Percentiles rank a stretch among this genome's conserved stretches.
Evolutionary conservation across 768 basidiomycete genomes (phyloP).

Genomic region (Trametes coccinea): DNA sequence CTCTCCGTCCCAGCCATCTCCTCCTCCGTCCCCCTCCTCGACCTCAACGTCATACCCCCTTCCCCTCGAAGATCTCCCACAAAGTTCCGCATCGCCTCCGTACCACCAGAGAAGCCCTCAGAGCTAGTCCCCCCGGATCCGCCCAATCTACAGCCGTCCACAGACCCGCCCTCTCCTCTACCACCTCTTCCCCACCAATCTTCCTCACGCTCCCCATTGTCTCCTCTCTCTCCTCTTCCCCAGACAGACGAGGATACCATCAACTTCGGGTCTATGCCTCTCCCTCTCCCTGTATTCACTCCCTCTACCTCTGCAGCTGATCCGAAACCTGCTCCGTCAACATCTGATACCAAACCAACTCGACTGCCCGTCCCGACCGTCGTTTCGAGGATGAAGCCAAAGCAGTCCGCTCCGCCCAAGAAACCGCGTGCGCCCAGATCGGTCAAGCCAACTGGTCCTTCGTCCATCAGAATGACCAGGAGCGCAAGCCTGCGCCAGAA

Average conservation of each 20-base stretch:
- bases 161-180: not conserved
- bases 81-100: conserved; percentile 23
- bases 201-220: not conserved
- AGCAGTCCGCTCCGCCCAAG: not conserved
- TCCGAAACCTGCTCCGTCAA: not conserved
- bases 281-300: not conserved
- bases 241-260: not conserved
- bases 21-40: conserved; percentile 19
- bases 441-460: not conserved
- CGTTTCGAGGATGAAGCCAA: conserved; percentile 9
- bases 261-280: not conserved
- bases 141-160: not conserved
- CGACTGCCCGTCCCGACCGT: not conserved
- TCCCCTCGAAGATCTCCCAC: conserved; percentile 22
- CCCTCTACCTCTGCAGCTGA: not conserved
- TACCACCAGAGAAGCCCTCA: conserved; percentile 14
- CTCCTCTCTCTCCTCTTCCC: conserved; percentile 12
- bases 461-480: conserved; percentile 4
- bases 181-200: not conserved
- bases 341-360: not conserved
- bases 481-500: conserved; percentile 4
- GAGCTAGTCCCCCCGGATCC: not conserved
- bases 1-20: conserved; percentile 20
- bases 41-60: conserved; percentile 21
- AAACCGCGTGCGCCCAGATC: not conserved